phyloP scores from a whole-genome alignment of 2,329 filamentous ascomycete species.

The Pyrenochaeta sp. region DNA sequence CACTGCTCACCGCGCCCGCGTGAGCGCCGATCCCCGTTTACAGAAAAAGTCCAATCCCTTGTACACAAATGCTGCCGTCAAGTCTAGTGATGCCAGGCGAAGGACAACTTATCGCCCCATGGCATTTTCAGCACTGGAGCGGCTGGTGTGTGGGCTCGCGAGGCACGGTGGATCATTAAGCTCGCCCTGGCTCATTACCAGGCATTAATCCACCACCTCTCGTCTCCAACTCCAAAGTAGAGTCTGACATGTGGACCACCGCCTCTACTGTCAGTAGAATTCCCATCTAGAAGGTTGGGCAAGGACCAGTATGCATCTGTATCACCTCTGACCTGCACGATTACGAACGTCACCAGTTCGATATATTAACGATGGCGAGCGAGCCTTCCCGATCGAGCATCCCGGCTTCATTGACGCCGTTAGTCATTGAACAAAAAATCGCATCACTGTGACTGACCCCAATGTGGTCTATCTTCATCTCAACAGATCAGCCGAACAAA shows the following conservation, averaged over 20 bases:
- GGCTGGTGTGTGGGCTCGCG: slow-evolving; percentile 4
- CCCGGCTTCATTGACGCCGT: slow-evolving; percentile 16
- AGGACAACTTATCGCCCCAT: slow-evolving; percentile 22
- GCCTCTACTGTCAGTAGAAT: neutral
- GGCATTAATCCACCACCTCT: neutral
- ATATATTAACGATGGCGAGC: slow-evolving; percentile 32
- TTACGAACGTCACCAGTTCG: slow-evolving; percentile 22
- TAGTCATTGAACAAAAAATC: slow-evolving; percentile 32
- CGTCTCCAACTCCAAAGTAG: slow-evolving; percentile 1
- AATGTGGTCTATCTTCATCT: slow-evolving; percentile 23
- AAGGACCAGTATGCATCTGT: slow-evolving; percentile 9
- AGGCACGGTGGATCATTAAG: slow-evolving; percentile 5
- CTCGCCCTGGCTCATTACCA: slow-evolving; percentile 6
- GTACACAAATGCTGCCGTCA: slow-evolving; percentile 18
- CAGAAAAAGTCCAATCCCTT: slow-evolving; percentile 33
- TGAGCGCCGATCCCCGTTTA: slow-evolving; percentile 42
- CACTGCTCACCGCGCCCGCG: slow-evolving; percentile 19
- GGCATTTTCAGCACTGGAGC: slow-evolving; percentile 7
- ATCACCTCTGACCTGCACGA: slow-evolving; percentile 25
- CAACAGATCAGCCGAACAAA: slow-evolving; percentile 45
- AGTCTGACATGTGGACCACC: slow-evolving; percentile 3
- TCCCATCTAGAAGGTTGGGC: slow-evolving; percentile 16
- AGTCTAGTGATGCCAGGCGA: slow-evolving; percentile 13
- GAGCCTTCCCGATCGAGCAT: slow-evolving; percentile 30
- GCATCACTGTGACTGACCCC: slow-evolving; percentile 28